Evolutionary conservation across 1,284 basidiomycete genomes (phyloP), one percentile per base, ranked within the genome.

Genomic region (Tilletiopsis washingtonensis): DNA sequence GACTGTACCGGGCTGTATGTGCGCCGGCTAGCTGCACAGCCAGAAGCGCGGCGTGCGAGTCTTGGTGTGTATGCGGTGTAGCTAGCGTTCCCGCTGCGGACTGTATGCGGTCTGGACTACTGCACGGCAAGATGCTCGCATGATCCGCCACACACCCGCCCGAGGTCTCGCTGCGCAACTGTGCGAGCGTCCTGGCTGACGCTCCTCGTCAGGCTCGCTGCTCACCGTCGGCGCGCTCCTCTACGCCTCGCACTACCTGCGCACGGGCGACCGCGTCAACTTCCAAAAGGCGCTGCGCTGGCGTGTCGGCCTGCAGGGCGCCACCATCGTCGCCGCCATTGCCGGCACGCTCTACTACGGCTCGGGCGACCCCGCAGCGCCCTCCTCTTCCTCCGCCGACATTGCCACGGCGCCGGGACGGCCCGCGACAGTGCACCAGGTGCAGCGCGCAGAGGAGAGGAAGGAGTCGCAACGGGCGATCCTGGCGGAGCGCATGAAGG

Each of bases 281-380:
- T 72, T 73, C 54, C 64, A 74, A 42, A 49, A 51, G 20, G 65
- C 65, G 6, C 58, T 74, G 14, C 62, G 71, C 23, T 74, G 65
- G 62, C 62, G 71, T 43, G 67, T 74, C 14, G 64, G 53, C 5
- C 64, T 71, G 34, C 71, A 74, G 48, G 64, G 69, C 11, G 38
- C 71, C 3, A 74, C 71, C 3, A 66, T 73, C 9, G 54, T 61
- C 7, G 62, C 67, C 3, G 71, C 71, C 0, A 54, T 66, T 1
- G 62, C 50, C 14, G 64, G 71, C 17, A 61, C 63, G 0, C 54
- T 62, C 42, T 67, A 67, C 53, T 65, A 68, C 45, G 57, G 59
- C 9, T 55, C 29, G 3, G 48, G 39, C 14, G 17, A 36, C 4
- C 25, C 51, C 9, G 50, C 47, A n/a, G 15, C 19, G 12, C 21